Evolutionary conservation across 2,329 filamentous ascomycete species (phyloP), one percentile per base, ranked within the genome.

Genomic region (Claviceps citrina): DNA sequence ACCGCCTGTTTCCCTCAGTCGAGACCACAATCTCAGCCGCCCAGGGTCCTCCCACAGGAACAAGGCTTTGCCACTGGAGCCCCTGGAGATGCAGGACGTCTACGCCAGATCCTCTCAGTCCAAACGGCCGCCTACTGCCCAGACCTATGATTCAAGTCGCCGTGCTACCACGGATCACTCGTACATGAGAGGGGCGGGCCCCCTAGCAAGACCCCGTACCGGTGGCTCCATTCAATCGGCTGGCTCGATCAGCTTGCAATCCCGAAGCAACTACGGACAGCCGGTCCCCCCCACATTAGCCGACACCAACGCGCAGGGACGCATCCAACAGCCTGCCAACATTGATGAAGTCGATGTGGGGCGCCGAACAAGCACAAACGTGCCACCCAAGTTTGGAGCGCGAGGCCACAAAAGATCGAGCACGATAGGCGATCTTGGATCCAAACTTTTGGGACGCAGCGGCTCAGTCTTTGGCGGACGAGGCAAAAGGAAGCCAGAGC

Each of bases 201-300:
- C 63, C 38, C 50, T 61, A 50, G 48, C 71, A 7, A 70, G 89
- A 37, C 87, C 89, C 12, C 76, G 76, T 41, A 96, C 89, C 9
- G 82, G 84, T 42, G 84, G 81, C 37, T 91, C 86, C 2, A 76
- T 89, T 68, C 71, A 76, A 43, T 81, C 80, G 16, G 68, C 67
- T 31, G 68, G 55, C 57, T 71, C 91, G 37, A 81, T 83, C 47
- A 84, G 79, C 37, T 52, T 67, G 27, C 55, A 63, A 54, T 48
- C 76, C 71, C 82, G 57, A 81, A 83, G 43, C 37, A 61, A 57
- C 36, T 95, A 96, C 58, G 84, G 84, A 47, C 84, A 93, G 59
- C 91, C 89, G 36, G 79, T 79, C 34, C 84, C 85, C 41, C 87
- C 91, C 24, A 77, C 85, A 36, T 79, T 95, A 44, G 86, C 86